A percentile compares a stretch with the other conserved stretches of the same genome.
Evolutionary conservation across 129 eudicot genomes (phyloP).

Genomic region (Dittrichia graveolens): DNA sequence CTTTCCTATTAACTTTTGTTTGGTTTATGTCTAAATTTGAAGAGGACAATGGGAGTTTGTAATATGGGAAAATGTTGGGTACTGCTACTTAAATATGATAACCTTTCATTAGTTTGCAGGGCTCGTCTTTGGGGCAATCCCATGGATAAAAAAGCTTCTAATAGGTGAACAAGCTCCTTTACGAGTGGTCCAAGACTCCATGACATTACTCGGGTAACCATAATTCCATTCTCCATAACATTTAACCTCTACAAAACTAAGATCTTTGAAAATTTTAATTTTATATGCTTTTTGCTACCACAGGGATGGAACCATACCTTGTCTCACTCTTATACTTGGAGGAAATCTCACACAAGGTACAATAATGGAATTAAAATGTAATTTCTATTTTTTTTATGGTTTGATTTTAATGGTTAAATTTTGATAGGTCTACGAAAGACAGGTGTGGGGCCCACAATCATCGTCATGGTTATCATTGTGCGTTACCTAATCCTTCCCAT

Average conservation of each 20-base stretch:
- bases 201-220: conserved; percentile 69
- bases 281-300: conserved; percentile 19
- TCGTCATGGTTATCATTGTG: conserved; percentile 53
- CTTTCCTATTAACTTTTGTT: too few species aligned
- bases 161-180: conserved; percentile 74
- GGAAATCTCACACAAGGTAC: conserved; percentile 63
- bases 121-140: conserved; percentile 59
- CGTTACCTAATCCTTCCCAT: conserved; percentile 63
- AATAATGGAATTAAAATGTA: background rate
- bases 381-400: background rate
- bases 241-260: background rate
- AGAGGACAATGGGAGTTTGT: too few species aligned
- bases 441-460: conserved; percentile 35
- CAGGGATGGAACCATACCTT: conserved; percentile 83
- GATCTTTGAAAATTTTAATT: background rate
- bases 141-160: conserved; percentile 59
- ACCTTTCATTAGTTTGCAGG: conserved; percentile 55
- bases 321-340: conserved; percentile 78
- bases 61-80: too few species aligned
- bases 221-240: background rate
- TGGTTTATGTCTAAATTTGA: too few species aligned
- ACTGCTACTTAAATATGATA: background rate
- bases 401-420: background rate
- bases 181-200: conserved; percentile 68
- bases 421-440: conserved; percentile 60